Evolutionary conservation across 495 filamentous ascomycete species (phyloP), one percentile per base, ranked within the genome.

Genomic region (Neurospora sp.): DNA sequence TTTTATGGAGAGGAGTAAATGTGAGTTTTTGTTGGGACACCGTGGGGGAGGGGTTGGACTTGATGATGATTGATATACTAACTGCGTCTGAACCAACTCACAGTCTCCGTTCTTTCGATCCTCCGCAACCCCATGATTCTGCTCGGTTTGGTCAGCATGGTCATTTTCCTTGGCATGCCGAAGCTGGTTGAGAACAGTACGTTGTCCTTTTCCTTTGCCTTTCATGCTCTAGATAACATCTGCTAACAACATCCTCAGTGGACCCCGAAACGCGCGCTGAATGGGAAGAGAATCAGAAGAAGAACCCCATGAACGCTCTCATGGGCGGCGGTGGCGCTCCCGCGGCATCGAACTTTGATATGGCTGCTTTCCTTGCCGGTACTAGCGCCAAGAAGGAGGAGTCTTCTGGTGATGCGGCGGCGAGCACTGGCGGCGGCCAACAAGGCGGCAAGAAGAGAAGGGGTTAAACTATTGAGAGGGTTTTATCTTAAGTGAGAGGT

Each of bases 61-160:
- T 14, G 37, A 38, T 39, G 59, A 41, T 69, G 6, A 18, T 14
- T 14, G 12, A 39, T 40, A 23, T 70, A 74, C 35, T 42, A 70
- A 72, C 72, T 70, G 42, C 42, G 9, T 9, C 35, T 20, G 8
- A 46, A 46, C 76, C 69, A 37, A 8, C 27, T 31, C 31, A 62
- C 20, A 86, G 85, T 85, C 81, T 85, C 82, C 74, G 75, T 87
- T 73, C 75, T 97, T 72, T 86, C 87, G 74, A 88, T 98, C 54
- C 85, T 98, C 76, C 92, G 93, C 82, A 97, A 92, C 78, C 96
- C 96, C 4, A 98, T 98, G 92, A 97, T 99, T 72, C 83, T 99
- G 62, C 88, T 99, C 82, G 92, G 91, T 14, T 79, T 97, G 27
- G 90, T 95, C 31, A 92, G 90, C 39, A 85, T 98, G 85, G 90